phyloP scores from a whole-genome alignment of 108 stramenopile genomes.

The Pseudonitzschia multiseries region DNA sequence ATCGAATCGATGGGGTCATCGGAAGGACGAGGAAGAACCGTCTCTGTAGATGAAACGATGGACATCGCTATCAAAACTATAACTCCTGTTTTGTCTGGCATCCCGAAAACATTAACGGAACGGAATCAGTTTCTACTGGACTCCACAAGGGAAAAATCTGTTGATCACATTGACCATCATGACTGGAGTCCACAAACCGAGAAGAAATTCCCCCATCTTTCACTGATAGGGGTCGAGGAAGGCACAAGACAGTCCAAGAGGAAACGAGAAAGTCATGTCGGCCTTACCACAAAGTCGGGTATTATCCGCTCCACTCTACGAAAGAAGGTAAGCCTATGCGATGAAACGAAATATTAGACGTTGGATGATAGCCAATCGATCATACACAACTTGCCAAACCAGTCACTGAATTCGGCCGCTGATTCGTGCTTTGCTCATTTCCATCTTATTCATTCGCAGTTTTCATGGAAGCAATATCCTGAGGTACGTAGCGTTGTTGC shows the following conservation, averaged over 20 bases:
- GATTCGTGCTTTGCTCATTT: constrained; percentile 3
- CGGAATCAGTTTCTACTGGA: background rate
- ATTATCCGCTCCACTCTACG: constrained; percentile 26
- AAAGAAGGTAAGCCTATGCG: constrained; percentile 18
- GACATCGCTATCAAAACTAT: constrained; percentile 3
- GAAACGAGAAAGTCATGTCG: constrained; percentile 34
- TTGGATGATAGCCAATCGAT: background rate
- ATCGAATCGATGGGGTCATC: background rate
- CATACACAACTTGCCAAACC: too few species aligned
- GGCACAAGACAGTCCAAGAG: constrained; percentile 24
- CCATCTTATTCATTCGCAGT: constrained; percentile 34
- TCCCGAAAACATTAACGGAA: background rate
- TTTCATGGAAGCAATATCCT: constrained; percentile 83
- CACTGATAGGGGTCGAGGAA: background rate
- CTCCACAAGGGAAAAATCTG: background rate
- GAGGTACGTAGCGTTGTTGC: constrained; percentile 48
- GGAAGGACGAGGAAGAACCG: constrained; percentile 24
- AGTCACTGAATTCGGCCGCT: too few species aligned
- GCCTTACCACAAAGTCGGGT: constrained; percentile 23
- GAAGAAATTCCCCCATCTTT: background rate
- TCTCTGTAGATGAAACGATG: constrained; percentile 25
- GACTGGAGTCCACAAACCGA: constrained; percentile 7
- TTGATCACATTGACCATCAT: constrained; percentile 13
- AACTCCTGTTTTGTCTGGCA: background rate
- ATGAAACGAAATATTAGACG: background rate